Conservation (phyloP, 176 grass and related monocot species). For the Oryza nivara region DNA sequence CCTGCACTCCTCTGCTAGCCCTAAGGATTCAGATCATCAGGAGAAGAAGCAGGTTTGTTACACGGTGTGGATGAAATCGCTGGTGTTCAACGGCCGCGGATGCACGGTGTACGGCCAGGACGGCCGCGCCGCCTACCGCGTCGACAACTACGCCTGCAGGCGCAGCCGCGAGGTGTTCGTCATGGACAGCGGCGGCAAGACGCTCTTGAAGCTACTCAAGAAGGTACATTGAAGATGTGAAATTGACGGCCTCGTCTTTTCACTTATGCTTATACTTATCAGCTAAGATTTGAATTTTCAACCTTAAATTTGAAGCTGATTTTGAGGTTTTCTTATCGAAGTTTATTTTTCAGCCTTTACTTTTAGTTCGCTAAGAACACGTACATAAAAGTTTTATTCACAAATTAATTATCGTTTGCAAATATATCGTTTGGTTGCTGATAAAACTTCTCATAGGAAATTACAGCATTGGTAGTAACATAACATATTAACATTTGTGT, state of each 20-base stretch:
- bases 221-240: constrained; percentile 36
- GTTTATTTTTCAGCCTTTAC: too few relatives aligned
- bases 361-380: too few relatives aligned
- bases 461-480: neutral
- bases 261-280: too few relatives aligned
- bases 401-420: too few relatives aligned
- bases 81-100: constrained; percentile 64
- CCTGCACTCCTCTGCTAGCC: neutral
- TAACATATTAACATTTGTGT: neutral
- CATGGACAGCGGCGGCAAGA: constrained; percentile 70
- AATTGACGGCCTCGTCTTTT: too few relatives aligned
- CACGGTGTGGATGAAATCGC: constrained; percentile 85
- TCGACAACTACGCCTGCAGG: constrained; percentile 77
- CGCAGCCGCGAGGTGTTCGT: constrained; percentile 59
- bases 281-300: too few relatives aligned
- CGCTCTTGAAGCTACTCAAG: constrained; percentile 60
- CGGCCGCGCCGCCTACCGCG: constrained; percentile 66
- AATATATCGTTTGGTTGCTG: neutral
- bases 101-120: constrained; percentile 74
- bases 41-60: constrained; percentile 41
- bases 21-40: neutral
- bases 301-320: too few relatives aligned
- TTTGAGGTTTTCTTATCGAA: too few relatives aligned
- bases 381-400: too few relatives aligned
- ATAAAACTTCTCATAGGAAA: neutral